These are phyloP conservation scores for Dicorynia guianensis DNA, from an alignment of 306 rosid species.

Conservation along the genomic window DNA sequence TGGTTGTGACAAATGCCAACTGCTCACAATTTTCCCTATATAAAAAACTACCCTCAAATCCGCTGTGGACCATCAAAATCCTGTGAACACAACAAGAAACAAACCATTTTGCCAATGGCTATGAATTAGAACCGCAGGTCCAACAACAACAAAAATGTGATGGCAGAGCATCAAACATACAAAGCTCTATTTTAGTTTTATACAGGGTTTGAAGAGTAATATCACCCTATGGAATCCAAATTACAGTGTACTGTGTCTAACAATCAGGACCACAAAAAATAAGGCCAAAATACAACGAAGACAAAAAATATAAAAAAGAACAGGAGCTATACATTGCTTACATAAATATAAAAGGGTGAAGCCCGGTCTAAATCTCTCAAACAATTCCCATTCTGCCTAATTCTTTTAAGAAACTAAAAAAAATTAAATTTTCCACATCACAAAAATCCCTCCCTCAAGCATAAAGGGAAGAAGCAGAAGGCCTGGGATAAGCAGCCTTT, in stretches of 20 bases:
- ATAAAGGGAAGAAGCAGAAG: conserved; percentile 63
- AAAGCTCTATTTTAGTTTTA: conserved; percentile 18
- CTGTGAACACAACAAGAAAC: no score
- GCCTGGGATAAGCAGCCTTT: conserved; percentile 65
- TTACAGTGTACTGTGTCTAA: conserved; percentile 24
- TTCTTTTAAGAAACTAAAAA: no score
- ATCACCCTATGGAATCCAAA: conserved; percentile 34
- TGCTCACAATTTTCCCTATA: no score
- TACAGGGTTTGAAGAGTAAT: conserved; percentile 19
- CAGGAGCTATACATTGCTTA: conserved; percentile 55
- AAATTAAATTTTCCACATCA: neutral
- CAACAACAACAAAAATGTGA: neutral
- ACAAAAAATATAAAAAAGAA: no score
- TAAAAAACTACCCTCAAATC: no score
- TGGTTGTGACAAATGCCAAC: no score
- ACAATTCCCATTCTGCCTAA: conserved; percentile 9
- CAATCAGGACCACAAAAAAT: conserved; percentile 34
- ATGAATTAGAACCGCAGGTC: neutral
- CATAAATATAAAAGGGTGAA: conserved; percentile 39
- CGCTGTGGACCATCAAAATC: neutral
- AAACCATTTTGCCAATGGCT: no score
- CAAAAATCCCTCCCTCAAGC: conserved; percentile 41
- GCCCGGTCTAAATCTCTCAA: conserved; percentile 41
- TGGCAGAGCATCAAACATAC: conserved; percentile 26
- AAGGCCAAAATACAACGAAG: conserved; percentile 37